Evolutionary conservation across 1,284 basidiomycete genomes (phyloP), one percentile per base, ranked within the genome.

Genomic region (Apiotrichum gracile): DNA sequence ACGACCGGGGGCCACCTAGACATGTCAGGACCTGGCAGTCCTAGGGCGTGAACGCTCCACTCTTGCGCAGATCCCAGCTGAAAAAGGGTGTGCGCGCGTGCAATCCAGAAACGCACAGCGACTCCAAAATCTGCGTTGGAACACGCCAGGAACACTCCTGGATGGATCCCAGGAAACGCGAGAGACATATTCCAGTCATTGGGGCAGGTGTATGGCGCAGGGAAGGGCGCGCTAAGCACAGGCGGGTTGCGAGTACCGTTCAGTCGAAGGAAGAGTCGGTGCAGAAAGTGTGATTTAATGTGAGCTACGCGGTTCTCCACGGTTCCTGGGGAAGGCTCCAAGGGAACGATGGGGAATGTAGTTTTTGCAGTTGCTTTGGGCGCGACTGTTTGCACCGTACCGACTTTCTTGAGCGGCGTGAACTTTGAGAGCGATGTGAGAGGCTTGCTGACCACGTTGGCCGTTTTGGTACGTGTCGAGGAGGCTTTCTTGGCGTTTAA

Each of bases 51-150:
- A 2, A 39, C 47, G 39, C 59, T 64, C 66, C 63, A 66, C 8
- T 52, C 59, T 44, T 64, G 52, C 3, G 58, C 63, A 13, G 45
- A 51, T 4, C 65, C 66, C 21, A 62, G 42, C 19, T 61, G 56
- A 17, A 65, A 39, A 19, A 52, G 24, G n/a, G 59, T 58, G 37
- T 67, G 61, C 4, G 66, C 46, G 16, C 67, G 54, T 2, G 60
- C 51, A 25, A 68, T 47, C 58, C 64, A 70, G 51, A 66, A 72
- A 6, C 68, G 59, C 17, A 66, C 5, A 9, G 63, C 61, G 5
- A 63, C 58, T 6, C 29, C n/a, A 40, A 69, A 65, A 0, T 35
- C 57, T 3, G 57, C 55, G n/a, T 46, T 19, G 12, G 38, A 31
- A 8, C n/a, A 17, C 9, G 35, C 29, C n/a, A n/a, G n/a, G 26